phyloP scores from a whole-genome alignment of 176 grass and related monocot species.

The Zea mays region Zm-B73-REFERENCE-NAM-5.0 NC_050105.1:145875501-145876000 shows the following conservation, averaged over 20 bases:
- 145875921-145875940: conserved; percentile 47
- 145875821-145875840: conserved; percentile 11
- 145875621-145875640: neutral
- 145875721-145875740: neutral
- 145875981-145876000: neutral
- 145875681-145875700: conserved; percentile 11
- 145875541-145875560: neutral
- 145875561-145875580: neutral
- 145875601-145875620: conserved; percentile 19
- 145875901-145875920: conserved; percentile 52
- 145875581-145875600: neutral
- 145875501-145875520: neutral
- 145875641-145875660: neutral
- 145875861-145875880: conserved; percentile 49
- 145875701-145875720: conserved; percentile 31
- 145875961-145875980: neutral
- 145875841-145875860: neutral
- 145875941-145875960: neutral
- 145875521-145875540: conserved; percentile 28
- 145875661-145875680: conserved; percentile 21
- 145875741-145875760: neutral
- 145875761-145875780: neutral
- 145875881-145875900: conserved; percentile 33
- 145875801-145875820: conserved; percentile 19
- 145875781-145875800: conserved; percentile 5